Evolutionary conservation across 495 filamentous ascomycete genomes (phyloP).

Genomic region (Talaromyces borbonicus): DNA sequence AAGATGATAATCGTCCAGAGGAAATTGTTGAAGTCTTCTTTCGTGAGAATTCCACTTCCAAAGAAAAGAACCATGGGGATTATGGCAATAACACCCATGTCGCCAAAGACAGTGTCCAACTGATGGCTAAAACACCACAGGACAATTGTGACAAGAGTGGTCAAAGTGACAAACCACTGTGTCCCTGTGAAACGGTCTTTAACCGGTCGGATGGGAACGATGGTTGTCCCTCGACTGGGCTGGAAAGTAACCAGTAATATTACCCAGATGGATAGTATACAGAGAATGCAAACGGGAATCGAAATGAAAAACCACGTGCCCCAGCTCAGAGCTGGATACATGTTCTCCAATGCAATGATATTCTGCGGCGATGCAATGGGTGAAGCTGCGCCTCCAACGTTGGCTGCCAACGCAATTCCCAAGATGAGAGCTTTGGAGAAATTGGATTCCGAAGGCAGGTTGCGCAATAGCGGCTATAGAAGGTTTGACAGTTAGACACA

Average conservation of each 20-base stretch:
- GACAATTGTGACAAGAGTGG: constrained; percentile 78
- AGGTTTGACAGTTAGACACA: constrained; percentile 11
- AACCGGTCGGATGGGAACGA: constrained; percentile 81
- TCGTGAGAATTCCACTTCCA: constrained; percentile 91
- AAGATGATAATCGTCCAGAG: constrained; percentile 99
- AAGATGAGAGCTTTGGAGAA: constrained; percentile 95
- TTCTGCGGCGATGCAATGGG: constrained; percentile 97
- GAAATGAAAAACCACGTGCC: constrained; percentile 94
- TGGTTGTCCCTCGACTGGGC: constrained; percentile 74
- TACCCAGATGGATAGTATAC: constrained; percentile 80
- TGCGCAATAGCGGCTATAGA: constrained; percentile 88
- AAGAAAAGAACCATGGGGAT: constrained; percentile 95
- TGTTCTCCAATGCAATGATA: constrained; percentile 90
- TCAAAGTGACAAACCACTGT: constrained; percentile 83
- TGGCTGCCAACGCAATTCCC: constrained; percentile 89
- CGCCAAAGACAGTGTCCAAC: constrained; percentile 77
- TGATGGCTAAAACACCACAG: constrained; percentile 92
- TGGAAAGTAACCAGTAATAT: constrained; percentile 78
- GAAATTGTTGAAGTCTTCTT: constrained; percentile 99
- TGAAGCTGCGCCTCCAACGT: constrained; percentile 91
- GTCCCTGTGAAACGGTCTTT: constrained; percentile 80
- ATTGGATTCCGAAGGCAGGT: constrained; percentile 75
- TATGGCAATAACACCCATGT: constrained; percentile 98
- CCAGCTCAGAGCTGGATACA: constrained; percentile 85
- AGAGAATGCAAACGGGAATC: constrained; percentile 84